Evolutionary conservation across 2,329 filamentous ascomycete genomes (phyloP).

Genomic region (Hymenoscyphus repandus): DNA sequence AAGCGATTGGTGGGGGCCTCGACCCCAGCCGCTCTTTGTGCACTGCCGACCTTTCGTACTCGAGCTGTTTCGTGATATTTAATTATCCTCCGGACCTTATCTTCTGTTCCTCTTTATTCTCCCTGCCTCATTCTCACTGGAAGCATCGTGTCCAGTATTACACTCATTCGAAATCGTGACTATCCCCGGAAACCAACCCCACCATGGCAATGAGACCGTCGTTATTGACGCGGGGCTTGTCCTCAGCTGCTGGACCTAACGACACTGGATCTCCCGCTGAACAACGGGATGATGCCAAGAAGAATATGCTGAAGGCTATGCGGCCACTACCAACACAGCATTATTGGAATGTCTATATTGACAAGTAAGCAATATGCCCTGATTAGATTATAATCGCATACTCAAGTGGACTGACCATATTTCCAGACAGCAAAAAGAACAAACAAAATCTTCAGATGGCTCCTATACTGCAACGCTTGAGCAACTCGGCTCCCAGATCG

Average conservation of each 20-base stretch:
- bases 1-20: not conserved
- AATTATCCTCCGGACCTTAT: not conserved
- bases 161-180: constrained; percentile 13
- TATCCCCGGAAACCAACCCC: constrained; percentile 8
- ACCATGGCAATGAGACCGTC: constrained; percentile 51
- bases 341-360: constrained; percentile 71
- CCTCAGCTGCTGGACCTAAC: constrained; percentile 53
- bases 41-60: constrained; percentile 1
- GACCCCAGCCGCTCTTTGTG: not conserved
- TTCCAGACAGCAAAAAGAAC: constrained; percentile 30
- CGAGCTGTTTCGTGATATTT: constrained; percentile 1
- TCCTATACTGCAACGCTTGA: constrained; percentile 41
- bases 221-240: constrained; percentile 59
- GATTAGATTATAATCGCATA: not conserved
- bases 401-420: constrained; percentile 3
- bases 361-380: constrained; percentile 39
- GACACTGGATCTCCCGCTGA: constrained; percentile 65
- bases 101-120: not conserved
- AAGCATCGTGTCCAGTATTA: constrained; percentile 4
- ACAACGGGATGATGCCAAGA: constrained; percentile 72
- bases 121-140: not conserved
- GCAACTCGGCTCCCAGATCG: constrained; percentile 60
- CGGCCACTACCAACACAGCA: constrained; percentile 72
- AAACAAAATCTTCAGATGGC: constrained; percentile 33
- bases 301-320: constrained; percentile 73